Evolutionary conservation across 192 early-diverging fungal genomes (phyloP).

Genomic region (Dissophora globulifera): DNA sequence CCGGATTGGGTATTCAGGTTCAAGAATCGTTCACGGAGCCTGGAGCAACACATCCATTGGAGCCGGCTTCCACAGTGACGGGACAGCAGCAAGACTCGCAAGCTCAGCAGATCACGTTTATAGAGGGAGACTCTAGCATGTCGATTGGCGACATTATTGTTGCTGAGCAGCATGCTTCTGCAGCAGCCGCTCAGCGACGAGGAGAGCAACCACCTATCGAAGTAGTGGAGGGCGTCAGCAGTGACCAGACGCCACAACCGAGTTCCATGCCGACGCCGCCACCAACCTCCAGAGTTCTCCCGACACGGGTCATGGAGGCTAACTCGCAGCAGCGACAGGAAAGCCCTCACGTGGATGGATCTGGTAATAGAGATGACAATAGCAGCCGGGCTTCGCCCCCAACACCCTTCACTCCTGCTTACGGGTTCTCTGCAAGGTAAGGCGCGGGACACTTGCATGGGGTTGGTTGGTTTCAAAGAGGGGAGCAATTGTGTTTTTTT

Average conservation of each 20-base stretch:
- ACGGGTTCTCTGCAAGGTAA: conserved; percentile 7
- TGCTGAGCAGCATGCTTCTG: conserved; percentile 41
- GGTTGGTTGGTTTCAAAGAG: not conserved
- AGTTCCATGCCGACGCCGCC: conserved; percentile 39
- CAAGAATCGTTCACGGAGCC: conserved; percentile 27
- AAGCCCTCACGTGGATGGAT: not conserved
- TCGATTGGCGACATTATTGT: conserved; percentile 39
- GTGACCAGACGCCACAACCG: not conserved
- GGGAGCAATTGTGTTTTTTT: not conserved
- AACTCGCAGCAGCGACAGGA: conserved; percentile 2
- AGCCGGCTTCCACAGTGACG: conserved; percentile 4
- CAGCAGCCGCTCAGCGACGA: conserved; percentile 13
- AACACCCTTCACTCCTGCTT: conserved; percentile 22
- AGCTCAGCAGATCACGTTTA: conserved; percentile 14
- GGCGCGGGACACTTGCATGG: not conserved
- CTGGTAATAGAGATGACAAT: no score
- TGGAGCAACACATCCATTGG: conserved; percentile 40
- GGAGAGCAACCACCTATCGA: not conserved
- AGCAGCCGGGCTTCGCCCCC: conserved; percentile 6
- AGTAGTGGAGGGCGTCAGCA: not conserved
- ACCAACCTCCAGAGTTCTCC: conserved; percentile 15
- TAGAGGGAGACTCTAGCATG: conserved; percentile 24
- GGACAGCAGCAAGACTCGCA: not conserved
- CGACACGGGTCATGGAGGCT: conserved; percentile 21
- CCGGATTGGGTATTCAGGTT: conserved; percentile 41